Evolutionary conservation across 345 rosid species (phyloP).

Genomic region (Trapa bicornis): DNA sequence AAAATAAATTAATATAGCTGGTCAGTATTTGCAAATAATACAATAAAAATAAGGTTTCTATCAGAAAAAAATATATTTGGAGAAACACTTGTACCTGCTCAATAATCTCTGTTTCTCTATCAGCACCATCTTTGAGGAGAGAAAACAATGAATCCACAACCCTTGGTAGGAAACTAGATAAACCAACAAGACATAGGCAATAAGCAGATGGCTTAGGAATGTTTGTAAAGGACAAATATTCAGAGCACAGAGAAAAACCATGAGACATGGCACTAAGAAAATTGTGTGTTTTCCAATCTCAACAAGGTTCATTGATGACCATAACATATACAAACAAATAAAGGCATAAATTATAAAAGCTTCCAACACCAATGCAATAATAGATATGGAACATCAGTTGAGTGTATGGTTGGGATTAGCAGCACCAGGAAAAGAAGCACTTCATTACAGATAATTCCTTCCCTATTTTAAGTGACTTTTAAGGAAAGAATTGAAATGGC

Average conservation of each 20-base stretch:
- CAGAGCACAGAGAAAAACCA: not conserved
- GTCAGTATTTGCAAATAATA: conserved; percentile 1
- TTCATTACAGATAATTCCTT: too few species aligned
- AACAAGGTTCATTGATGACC: not conserved
- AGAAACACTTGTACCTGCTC: conserved; percentile 52
- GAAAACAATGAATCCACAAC: conserved; percentile 41
- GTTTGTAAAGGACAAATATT: not conserved
- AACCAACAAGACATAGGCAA: not conserved
- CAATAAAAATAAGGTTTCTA: not conserved
- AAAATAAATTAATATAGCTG: conserved; percentile 5
- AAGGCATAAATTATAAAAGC: not conserved
- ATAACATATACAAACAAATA: not conserved
- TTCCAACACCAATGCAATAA: not conserved
- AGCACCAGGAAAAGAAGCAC: too few species aligned
- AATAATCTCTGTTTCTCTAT: conserved; percentile 76
- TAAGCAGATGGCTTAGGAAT: not conserved
- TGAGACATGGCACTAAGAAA: not conserved
- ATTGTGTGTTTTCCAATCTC: not conserved
- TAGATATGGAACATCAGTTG: not conserved
- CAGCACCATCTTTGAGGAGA: conserved; percentile 68
- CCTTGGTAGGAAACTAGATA: conserved; percentile 53
- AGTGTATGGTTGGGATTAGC: too few species aligned
- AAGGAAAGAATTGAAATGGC: too few species aligned
- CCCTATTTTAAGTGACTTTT: too few species aligned
- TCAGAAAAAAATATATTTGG: not conserved